A percentile compares a stretch with the other conserved stretches of the same genome.
Evolutionary conservation across 2,329 filamentous ascomycete genomes (phyloP).

Genomic region (Curvularia verruculosa): DNA sequence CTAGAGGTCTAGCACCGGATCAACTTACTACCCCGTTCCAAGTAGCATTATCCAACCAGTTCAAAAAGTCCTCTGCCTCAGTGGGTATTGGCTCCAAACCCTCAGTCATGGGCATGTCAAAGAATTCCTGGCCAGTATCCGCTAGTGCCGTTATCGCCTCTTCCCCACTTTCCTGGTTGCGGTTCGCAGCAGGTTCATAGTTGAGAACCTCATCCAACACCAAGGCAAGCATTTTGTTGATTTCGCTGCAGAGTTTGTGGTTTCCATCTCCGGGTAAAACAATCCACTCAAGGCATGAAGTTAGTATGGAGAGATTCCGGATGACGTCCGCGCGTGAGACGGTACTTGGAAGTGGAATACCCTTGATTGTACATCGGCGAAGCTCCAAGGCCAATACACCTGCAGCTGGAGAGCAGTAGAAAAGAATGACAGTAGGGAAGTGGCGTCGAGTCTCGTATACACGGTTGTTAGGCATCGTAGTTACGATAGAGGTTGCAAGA

Average conservation of each 20-base stretch:
- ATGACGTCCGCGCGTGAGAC: slow-evolving; percentile 46
- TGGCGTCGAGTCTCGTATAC: slow-evolving; percentile 40
- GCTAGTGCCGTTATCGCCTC: slow-evolving; percentile 8
- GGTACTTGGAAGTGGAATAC: slow-evolving; percentile 35
- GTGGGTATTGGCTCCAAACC: slow-evolving; percentile 48
- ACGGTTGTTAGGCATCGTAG: slow-evolving; percentile 42
- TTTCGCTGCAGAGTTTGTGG: slow-evolving; percentile 44
- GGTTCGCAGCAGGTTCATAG: slow-evolving; percentile 37
- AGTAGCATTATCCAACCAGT: slow-evolving; percentile 47
- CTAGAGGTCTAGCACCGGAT: too few relatives aligned
- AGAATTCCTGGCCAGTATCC: slow-evolving; percentile 36
- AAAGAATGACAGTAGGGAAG: slow-evolving; percentile 44
- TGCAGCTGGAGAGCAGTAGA: slow-evolving; percentile 46
- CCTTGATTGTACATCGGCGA: slow-evolving; percentile 42
- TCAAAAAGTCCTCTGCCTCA: slow-evolving; percentile 44
- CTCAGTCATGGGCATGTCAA: slow-evolving; percentile 45
- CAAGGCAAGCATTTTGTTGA: slow-evolving; percentile 46
- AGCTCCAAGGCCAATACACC: slow-evolving; percentile 45
- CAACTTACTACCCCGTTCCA: slow-evolving; percentile 41
- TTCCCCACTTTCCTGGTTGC: slow-evolving; percentile 20
- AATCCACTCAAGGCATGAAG: slow-evolving; percentile 45
- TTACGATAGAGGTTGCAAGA: slow-evolving; percentile 38
- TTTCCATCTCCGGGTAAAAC: slow-evolving; percentile 45
- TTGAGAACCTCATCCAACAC: slow-evolving; percentile 47
- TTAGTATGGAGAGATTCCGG: slow-evolving; percentile 45